phyloP scores from a whole-genome alignment of 208 protist species.

The Phytomonas serpens region DNA sequence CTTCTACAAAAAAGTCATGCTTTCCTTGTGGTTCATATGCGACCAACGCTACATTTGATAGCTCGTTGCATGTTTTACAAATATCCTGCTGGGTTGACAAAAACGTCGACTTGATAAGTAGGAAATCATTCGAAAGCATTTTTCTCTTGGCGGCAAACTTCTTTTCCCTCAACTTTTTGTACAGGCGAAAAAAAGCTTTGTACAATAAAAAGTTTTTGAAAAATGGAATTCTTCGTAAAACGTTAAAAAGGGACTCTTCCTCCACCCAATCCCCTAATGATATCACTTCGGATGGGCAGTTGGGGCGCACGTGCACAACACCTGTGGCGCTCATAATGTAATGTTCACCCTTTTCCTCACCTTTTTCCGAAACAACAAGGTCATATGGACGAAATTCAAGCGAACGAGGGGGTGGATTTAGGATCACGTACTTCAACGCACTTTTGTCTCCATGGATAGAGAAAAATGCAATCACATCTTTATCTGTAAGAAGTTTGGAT shows the following conservation, averaged over 20 bases:
- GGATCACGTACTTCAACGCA: constrained; percentile 91
- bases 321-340: constrained; percentile 92
- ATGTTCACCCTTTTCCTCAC: constrained; percentile 76
- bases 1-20: constrained; percentile 85
- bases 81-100: constrained; percentile 66
- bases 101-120: constrained; percentile 87
- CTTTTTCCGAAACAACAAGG: constrained; percentile 71
- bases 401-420: constrained; percentile 61
- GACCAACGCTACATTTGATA: constrained; percentile 59
- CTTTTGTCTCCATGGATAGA: constrained; percentile 76
- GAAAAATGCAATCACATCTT: constrained; percentile 93
- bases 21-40: constrained; percentile 80
- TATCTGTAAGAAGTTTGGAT: constrained; percentile 70
- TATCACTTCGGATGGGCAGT: constrained; percentile 87
- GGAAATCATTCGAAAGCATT: constrained; percentile 60
- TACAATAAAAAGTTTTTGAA: constrained; percentile 90
- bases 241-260: constrained; percentile 90
- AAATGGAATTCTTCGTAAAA: constrained; percentile 87
- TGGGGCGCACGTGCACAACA: constrained; percentile 88
- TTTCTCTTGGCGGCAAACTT: constrained; percentile 69
- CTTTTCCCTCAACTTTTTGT: constrained; percentile 61
- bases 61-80: constrained; percentile 66
- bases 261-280: constrained; percentile 88
- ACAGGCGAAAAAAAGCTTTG: constrained; percentile 84
- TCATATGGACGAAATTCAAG: constrained; percentile 92